Evolutionary conservation across 331 rosid genomes (phyloP).

Genomic region (Pyrus hybrid): DNA sequence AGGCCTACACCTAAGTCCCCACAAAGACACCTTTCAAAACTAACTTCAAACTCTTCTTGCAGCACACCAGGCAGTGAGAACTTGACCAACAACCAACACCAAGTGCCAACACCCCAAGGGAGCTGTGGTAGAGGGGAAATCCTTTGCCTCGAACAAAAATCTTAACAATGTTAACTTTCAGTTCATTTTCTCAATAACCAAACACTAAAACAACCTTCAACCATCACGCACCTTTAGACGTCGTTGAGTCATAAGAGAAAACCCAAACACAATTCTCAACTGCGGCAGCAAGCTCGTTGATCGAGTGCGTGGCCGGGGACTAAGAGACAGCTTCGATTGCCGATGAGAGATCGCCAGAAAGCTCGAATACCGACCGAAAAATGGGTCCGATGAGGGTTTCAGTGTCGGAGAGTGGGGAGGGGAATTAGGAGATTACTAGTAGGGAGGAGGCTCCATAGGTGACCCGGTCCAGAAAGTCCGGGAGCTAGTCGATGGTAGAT

Average conservation of each 20-base stretch:
- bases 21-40: too few relatives aligned
- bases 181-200: constrained; percentile 1
- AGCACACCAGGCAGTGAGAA: too few relatives aligned
- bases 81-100: too few relatives aligned
- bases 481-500: constrained; percentile 72
- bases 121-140: too few relatives aligned
- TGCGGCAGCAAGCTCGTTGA: constrained; percentile 55
- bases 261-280: constrained; percentile 35
- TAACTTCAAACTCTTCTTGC: too few relatives aligned
- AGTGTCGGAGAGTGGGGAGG: constrained; percentile 49
- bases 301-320: constrained; percentile 55
- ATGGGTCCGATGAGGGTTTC: constrained; percentile 48
- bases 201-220: not conserved
- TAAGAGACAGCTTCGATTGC: constrained; percentile 53
- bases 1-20: too few relatives aligned
- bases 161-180: not conserved
- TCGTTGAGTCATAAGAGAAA: constrained; percentile 28
- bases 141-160: not conserved
- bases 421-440: constrained; percentile 57
- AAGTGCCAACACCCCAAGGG: too few relatives aligned
- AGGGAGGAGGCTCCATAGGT: constrained; percentile 52
- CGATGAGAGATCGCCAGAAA: constrained; percentile 24
- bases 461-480: constrained; percentile 57
- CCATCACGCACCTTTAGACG: constrained; percentile 37
- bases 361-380: constrained; percentile 42